These are phyloP conservation scores for Aquilaria yunnanensis DNA, from an alignment of 345 rosid species.

Conservation along the genomic window DNA sequence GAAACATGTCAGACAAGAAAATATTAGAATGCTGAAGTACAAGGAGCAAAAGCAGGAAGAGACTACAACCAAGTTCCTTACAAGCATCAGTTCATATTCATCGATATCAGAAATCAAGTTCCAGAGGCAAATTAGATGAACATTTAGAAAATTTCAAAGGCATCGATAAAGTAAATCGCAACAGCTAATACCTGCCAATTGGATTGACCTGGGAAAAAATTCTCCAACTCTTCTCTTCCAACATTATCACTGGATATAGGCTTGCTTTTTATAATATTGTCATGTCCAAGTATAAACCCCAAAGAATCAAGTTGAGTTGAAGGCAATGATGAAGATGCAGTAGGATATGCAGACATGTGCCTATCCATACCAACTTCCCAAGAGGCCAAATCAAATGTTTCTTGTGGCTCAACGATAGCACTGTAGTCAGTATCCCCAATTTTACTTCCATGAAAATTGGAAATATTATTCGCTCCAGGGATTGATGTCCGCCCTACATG, in stretches of 20 bases:
- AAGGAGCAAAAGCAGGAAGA: no score
- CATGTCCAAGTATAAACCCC: constrained; percentile 23
- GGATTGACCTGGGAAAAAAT: constrained; percentile 39
- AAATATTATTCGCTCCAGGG: constrained; percentile 22
- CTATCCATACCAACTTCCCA: constrained; percentile 63
- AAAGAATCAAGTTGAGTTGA: constrained; percentile 23
- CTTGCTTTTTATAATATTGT: constrained; percentile 26
- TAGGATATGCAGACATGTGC: constrained; percentile 31
- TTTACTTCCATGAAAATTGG: constrained; percentile 32
- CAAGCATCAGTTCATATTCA: no score
- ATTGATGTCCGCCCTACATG: constrained; percentile 27
- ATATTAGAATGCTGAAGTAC: no score
- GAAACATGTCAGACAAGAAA: no score
- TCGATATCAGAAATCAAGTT: no score
- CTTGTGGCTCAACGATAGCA: constrained; percentile 34
- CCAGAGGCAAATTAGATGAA: background rate
- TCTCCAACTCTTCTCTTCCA: constrained; percentile 28
- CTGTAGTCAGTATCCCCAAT: constrained; percentile 21
- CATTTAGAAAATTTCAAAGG: no score
- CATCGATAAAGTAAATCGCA: background rate
- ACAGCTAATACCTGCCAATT: constrained; percentile 60
- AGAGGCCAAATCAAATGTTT: constrained; percentile 41
- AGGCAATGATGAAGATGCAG: constrained; percentile 25
- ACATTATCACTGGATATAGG: constrained; percentile 24
- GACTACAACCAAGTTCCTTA: no score